These are phyloP conservation scores for Berberis vulgaris DNA, from an alignment of 164 flowering plant genomes.

Conservation along the genomic window DNA sequence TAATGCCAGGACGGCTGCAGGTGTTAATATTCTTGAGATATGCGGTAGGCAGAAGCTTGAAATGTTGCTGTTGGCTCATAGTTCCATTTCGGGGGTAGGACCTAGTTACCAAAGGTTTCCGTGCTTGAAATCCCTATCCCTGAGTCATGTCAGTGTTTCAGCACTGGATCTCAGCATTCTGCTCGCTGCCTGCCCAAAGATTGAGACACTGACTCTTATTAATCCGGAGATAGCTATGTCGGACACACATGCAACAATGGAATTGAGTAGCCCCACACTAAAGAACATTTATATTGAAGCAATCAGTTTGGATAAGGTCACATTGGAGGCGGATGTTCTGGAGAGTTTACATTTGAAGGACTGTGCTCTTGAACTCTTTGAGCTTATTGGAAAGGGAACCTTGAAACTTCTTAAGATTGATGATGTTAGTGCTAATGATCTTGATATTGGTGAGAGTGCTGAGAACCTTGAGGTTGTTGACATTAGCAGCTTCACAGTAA, in stretches of 20 bases:
- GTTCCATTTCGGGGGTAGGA: constrained; percentile 70
- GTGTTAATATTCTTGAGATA: constrained; percentile 70
- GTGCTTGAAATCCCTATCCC: constrained; percentile 55
- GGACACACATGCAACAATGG: constrained; percentile 67
- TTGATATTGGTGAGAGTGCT: constrained; percentile 68
- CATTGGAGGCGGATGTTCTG: constrained; percentile 72
- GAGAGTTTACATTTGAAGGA: constrained; percentile 70
- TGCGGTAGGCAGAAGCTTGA: constrained; percentile 80
- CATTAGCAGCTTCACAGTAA: constrained; percentile 75
- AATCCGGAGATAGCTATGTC: constrained; percentile 82
- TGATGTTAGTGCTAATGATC: constrained; percentile 75
- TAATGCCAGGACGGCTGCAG: constrained; percentile 68
- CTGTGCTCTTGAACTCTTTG: constrained; percentile 68
- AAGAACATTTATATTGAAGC: constrained; percentile 64
- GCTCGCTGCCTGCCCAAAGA: constrained; percentile 68
- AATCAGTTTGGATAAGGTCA: constrained; percentile 71
- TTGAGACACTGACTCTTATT: constrained; percentile 54
- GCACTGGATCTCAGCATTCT: constrained; percentile 77
- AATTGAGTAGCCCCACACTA: constrained; percentile 54
- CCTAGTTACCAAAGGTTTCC: constrained; percentile 82
- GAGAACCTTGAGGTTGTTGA: constrained; percentile 84
- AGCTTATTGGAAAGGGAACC: constrained; percentile 67
- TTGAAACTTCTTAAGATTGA: constrained; percentile 63
- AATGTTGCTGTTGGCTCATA: constrained; percentile 49
- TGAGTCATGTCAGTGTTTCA: constrained; percentile 68